These are phyloP conservation scores for Fusarium tupiense DNA, from an alignment of 2,329 filamentous ascomycete genomes.

Conservation along the genomic window DNA sequence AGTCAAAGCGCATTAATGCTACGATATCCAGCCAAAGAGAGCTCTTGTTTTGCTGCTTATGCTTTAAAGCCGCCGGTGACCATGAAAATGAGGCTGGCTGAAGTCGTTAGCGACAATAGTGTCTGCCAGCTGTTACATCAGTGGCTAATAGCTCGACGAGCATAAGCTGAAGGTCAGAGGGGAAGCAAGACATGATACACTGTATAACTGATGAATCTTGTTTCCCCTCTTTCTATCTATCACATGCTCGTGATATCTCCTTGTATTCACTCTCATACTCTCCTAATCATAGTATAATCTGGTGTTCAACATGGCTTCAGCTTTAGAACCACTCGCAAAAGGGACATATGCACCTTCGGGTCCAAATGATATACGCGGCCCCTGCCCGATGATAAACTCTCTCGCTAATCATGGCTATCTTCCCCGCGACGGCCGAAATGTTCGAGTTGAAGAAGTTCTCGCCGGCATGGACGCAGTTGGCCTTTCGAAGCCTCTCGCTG, in stretches of 20 bases:
- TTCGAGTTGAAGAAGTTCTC: conserved; percentile 26
- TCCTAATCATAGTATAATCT: background rate
- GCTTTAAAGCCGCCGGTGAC: background rate
- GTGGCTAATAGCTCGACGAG: background rate
- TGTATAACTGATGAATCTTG: background rate
- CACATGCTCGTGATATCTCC: background rate
- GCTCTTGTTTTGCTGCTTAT: background rate
- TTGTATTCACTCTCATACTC: background rate
- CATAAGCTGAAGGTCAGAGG: background rate
- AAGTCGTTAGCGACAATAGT: conserved; percentile 10
- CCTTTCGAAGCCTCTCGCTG: conserved; percentile 33
- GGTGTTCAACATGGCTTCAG: conserved; percentile 13
- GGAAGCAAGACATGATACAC: background rate
- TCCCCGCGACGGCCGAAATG: conserved; percentile 35
- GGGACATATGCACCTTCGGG: conserved; percentile 31
- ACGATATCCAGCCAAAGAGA: background rate
- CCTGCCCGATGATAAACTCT: conserved; percentile 38
- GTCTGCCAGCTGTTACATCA: background rate
- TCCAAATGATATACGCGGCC: conserved; percentile 32
- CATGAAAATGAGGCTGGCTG: conserved; percentile 7
- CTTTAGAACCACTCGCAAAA: conserved; percentile 14
- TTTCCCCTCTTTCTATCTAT: background rate
- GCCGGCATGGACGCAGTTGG: conserved; percentile 30
- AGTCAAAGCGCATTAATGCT: conserved; percentile 7
- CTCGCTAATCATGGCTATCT: conserved; percentile 43